Evolutionary conservation across 2,329 filamentous ascomycete genomes (phyloP).

Genomic region (Calcarisporium arbuscula): DNA sequence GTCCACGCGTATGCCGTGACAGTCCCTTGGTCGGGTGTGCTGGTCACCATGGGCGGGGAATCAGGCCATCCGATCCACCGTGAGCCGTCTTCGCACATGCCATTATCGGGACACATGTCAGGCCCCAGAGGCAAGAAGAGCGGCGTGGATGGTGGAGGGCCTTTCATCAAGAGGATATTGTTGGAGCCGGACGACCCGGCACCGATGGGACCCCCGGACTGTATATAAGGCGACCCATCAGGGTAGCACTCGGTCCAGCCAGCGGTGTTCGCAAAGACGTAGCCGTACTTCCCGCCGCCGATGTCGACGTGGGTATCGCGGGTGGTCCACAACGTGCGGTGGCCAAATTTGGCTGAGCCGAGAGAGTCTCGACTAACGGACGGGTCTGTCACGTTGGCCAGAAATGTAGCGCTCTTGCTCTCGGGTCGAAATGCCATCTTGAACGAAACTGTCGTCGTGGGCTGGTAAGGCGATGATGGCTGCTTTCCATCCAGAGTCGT

Average conservation of each 20-base stretch:
- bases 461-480: too few species aligned
- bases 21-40: conserved; percentile 5
- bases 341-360: conserved; percentile 10
- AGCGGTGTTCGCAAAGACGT: conserved; percentile 10
- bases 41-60: conserved; percentile 11
- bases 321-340: conserved; percentile 12
- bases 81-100: conserved; percentile 7
- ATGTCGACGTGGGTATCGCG: conserved; percentile 9
- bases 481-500: too few species aligned
- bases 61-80: conserved; percentile 13
- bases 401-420: conserved; percentile 6
- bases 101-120: conserved; percentile 7
- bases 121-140: conserved; percentile 6
- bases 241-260: conserved; percentile 9
- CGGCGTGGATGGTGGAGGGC: conserved; percentile 7
- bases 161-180: conserved; percentile 8
- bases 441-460: too few species aligned
- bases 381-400: conserved; percentile 12
- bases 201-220: conserved; percentile 5
- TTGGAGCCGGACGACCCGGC: conserved; percentile 8
- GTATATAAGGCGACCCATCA: conserved; percentile 11
- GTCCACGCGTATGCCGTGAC: conserved; percentile 12
- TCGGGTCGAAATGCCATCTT: conserved; percentile 6
- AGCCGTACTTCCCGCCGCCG: conserved; percentile 4
- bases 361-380: conserved; percentile 12